Evolutionary conservation across 179 eudicot genomes (phyloP).

Genomic region (Corrigiola litoralis): DNA sequence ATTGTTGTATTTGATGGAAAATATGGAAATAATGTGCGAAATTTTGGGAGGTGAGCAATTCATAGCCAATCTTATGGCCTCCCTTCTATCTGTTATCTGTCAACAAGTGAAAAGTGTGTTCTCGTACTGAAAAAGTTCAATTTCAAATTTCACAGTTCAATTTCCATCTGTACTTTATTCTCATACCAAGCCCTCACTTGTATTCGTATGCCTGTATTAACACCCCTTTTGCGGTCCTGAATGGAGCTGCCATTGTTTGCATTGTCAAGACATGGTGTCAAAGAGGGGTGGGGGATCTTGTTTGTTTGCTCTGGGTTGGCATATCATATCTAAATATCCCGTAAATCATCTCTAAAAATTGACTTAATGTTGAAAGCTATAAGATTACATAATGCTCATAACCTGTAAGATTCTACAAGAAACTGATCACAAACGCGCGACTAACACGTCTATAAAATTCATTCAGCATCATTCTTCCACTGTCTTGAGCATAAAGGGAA

Average conservation of each 20-base stretch:
- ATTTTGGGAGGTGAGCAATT: slow-evolving; percentile 19
- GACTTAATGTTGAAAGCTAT: no score
- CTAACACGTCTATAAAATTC: neutral
- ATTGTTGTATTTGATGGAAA: slow-evolving; percentile 38
- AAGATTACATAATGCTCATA: no score
- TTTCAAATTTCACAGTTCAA: neutral
- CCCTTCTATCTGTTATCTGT: slow-evolving; percentile 1
- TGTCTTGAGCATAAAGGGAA: slow-evolving; percentile 48
- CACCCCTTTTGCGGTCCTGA: no score
- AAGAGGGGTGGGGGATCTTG: no score
- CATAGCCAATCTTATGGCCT: neutral
- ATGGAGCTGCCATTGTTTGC: no score
- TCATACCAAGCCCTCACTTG: no score
- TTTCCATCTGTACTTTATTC: neutral
- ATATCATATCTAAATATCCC: no score
- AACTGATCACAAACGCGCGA: neutral
- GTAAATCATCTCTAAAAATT: no score
- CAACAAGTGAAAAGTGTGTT: slow-evolving; percentile 14
- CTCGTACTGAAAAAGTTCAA: neutral
- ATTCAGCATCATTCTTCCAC: slow-evolving; percentile 24
- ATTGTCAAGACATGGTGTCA: no score
- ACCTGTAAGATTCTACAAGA: neutral
- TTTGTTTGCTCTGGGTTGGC: no score
- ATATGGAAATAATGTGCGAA: slow-evolving; percentile 22
- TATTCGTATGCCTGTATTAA: no score